Base-by-base conservation (phyloP, 306 rosid species). In the Cyclanthera cordifolia region DNA sequence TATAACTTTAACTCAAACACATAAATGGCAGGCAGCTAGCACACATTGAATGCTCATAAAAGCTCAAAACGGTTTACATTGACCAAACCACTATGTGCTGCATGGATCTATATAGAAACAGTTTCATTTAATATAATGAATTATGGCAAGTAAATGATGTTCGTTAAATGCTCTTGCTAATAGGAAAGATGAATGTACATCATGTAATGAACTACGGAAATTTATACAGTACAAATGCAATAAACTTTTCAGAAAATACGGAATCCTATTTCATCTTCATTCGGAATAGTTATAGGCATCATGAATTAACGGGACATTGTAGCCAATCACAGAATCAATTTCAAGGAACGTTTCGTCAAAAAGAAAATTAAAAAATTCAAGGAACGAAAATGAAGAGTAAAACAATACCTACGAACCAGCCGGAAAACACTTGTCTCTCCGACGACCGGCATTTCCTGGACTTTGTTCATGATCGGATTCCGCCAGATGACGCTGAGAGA, bases 41-140 rank as follows among this genome's bases (percentile, higher is more conserved):
- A 43, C 50, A 65, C 50, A 65, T 65, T 65, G 53, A 65, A 65
- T 65, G 70, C 70, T 19, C 70, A 41, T 65, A 65, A 65, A 65
- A 43, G 70, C 70, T 19, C 70, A 41, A 43, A 65, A 65, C 53
- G 39, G 70, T 43, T 27, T 4, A 17, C 53, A 65, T 65, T 65
- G 70, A 65, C 70, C 37, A 65, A 65, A 45, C 14, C 17, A 5
- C 53, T 15, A 45, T 47, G 21, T 45, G 52, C 28, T 43, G 6
- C 34, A 47, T 4, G 21, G 9, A 19, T 53, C 34, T 13, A 12
- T 65, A 65, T 43, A 24, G 70, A 45, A 65, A 43, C 70, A 45
- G 70, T 45, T 64, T 64, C 70, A 45, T 64, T 64, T 23, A 64
- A 64, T 14, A 5, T 15, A 17, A 64, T 41, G 20, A 64, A 64